Evolutionary conservation across 805 yeast species (phyloP), one percentile per base, ranked within the genome.

Genomic region (Sporopachydermia lactativora): DNA sequence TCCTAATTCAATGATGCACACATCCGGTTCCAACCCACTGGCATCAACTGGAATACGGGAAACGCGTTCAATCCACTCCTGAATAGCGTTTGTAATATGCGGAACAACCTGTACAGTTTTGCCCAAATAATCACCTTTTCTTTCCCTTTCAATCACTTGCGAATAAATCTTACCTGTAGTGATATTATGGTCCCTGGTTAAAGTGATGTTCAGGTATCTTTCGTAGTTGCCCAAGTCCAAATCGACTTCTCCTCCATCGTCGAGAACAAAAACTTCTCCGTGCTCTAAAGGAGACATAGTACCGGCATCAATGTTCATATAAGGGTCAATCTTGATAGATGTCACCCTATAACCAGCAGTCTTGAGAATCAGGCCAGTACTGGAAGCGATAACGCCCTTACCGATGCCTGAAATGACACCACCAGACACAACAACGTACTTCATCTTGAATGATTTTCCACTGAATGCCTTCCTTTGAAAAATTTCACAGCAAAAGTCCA

Each of bases 21-120:
- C 81, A 52, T 92, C 97, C 24, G 99, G 99, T 54, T 77, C 81
- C 58, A 77, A 68, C 41, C 92, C 94, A 31, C 88, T 72, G 41
- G 69, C 73, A 60, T 92, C 98, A 45, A 92, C 99, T 14, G 98
- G 96, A 44, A 89, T 71, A 49, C 70, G 75, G 36, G 96, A 73
- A 39, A 92, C 97, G 46, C 82, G 71, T 68, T 92, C 97, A 51
- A 92, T 81, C 99, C 99, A 92, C 49, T 88, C 96, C 67, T 92
- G 99, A 57, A 92, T 92, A 18, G 95, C 96, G 52, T 81, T 83
- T 48, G 99, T 92, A 50, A 92, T 72, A 60, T 92, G 99, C 36
- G 99, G 99, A 52, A 92, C 99, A 51, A 92, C 95, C 67, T 92
- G 99, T 39, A 92, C 99, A n/a, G 99, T 92, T 58, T 92, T 92